These are phyloP conservation scores for Ogataea pilisensis DNA, from an alignment of 805 yeast species.

Conservation along the genomic window DNA sequence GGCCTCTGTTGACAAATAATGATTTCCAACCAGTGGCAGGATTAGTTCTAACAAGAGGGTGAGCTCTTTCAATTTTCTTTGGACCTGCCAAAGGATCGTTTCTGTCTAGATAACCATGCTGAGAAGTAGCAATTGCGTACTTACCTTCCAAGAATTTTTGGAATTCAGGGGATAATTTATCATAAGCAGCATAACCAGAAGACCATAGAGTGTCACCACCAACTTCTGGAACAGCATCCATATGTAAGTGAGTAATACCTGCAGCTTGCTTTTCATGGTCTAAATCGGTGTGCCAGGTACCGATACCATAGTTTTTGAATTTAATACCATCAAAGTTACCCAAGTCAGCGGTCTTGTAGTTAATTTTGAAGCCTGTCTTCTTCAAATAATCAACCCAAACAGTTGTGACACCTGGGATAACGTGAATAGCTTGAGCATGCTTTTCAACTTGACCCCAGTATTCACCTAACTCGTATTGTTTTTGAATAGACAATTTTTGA, in stretches of 20 bases:
- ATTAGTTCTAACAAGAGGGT: constrained; percentile 59
- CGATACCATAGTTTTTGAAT: constrained; percentile 15
- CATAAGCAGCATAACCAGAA: constrained; percentile 56
- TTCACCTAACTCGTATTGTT: constrained; percentile 41
- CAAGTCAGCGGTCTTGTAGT: constrained; percentile 20
- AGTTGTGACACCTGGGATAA: constrained; percentile 35
- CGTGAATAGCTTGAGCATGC: constrained; percentile 35
- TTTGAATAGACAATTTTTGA: constrained; percentile 41
- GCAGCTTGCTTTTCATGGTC: constrained; percentile 56
- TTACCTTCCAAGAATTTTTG: constrained; percentile 50
- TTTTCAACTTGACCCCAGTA: constrained; percentile 43
- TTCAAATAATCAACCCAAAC: constrained; percentile 39
- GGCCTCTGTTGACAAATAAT: constrained; percentile 47
- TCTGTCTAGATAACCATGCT: constrained; percentile 37
- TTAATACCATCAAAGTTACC: constrained; percentile 16
- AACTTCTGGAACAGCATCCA: constrained; percentile 44
- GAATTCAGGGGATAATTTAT: constrained; percentile 48
- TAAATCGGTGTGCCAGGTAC: constrained; percentile 50
- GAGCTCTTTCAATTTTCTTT: constrained; percentile 48
- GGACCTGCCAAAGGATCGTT: constrained; percentile 43
- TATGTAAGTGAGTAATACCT: constrained; percentile 50
- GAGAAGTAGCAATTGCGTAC: constrained; percentile 40
- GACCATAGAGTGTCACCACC: constrained; percentile 58
- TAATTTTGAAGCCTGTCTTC: constrained; percentile 20
- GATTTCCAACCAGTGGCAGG: constrained; percentile 65